Percentiles rank a stretch among this genome's conserved stretches.
phyloP scores from a whole-genome alignment of 805 yeast species.

The Ogataea trehalophila region DNA sequence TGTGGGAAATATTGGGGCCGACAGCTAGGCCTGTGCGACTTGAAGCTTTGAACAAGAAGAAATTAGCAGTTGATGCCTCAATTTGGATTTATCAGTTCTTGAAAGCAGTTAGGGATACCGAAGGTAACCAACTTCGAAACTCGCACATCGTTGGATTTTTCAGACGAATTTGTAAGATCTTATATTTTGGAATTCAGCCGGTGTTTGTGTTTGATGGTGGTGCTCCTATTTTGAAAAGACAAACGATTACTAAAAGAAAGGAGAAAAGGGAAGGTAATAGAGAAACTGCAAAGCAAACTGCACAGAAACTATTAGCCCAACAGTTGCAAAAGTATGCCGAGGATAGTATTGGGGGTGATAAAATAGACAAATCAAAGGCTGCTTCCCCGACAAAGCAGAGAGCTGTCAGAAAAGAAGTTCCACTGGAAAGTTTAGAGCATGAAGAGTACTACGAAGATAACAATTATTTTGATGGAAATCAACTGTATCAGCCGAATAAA shows the following conservation, averaged over 20 bases:
- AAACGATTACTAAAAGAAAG: constrained; percentile 69
- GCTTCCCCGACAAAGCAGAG: constrained; percentile 1
- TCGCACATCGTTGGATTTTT: constrained; percentile 96
- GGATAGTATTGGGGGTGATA: constrained; percentile 1
- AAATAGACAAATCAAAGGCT: not conserved
- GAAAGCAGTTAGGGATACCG: constrained; percentile 85
- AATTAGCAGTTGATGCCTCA: constrained; percentile 94
- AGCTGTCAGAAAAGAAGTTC: constrained; percentile 10
- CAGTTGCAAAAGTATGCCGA: constrained; percentile 63
- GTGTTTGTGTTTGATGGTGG: constrained; percentile 96
- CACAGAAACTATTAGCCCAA: constrained; percentile 72
- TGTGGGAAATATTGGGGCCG: constrained; percentile 91
- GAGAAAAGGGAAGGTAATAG: constrained; percentile 71
- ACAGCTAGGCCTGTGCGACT: constrained; percentile 86
- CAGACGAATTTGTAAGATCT: constrained; percentile 82
- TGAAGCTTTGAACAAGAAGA: constrained; percentile 74
- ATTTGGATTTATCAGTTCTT: constrained; percentile 97
- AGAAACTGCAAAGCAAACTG: constrained; percentile 68
- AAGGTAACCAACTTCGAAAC: constrained; percentile 70
- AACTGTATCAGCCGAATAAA: constrained; percentile 1
- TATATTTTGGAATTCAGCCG: constrained; percentile 83
- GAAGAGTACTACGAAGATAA: constrained; percentile 35
- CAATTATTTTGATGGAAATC: constrained; percentile 15
- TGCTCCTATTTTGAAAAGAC: constrained; percentile 76
- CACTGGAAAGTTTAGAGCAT: constrained; percentile 25